Conservation (phyloP, 1,284 basidiomycete species). For the Calocybe gambosa region DNA sequence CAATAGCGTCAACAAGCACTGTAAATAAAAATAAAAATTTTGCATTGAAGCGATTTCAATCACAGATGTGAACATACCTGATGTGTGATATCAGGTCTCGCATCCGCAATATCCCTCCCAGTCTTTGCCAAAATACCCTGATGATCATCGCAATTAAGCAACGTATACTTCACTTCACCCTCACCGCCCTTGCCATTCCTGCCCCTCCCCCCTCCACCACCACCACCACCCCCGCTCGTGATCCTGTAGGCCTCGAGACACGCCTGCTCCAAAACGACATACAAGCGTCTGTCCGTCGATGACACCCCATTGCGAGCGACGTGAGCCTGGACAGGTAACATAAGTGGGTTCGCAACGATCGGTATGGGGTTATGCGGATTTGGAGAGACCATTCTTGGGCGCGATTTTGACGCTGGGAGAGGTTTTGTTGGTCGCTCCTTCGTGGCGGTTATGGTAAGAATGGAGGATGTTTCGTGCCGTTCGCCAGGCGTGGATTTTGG, state of each 20-base stretch:
- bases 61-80: constrained; percentile 50
- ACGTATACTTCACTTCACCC: constrained; percentile 90
- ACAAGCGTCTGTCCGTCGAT: constrained; percentile 68
- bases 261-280: constrained; percentile 89
- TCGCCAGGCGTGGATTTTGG: constrained; percentile 40
- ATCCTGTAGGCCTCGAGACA: constrained; percentile 95
- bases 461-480: constrained; percentile 21
- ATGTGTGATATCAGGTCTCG: constrained; percentile 97
- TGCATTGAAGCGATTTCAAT: not conserved
- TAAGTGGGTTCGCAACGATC: constrained; percentile 60
- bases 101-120: constrained; percentile 96
- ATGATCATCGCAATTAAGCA: constrained; percentile 98
- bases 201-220: constrained; percentile 37
- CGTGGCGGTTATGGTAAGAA: constrained; percentile 31
- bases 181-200: constrained; percentile 38
- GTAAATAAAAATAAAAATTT: constrained; percentile 7
- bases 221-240: constrained; percentile 36
- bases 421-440: constrained; percentile 39
- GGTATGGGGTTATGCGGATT: constrained; percentile 33
- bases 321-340: constrained; percentile 77
- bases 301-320: constrained; percentile 60
- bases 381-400: constrained; percentile 31
- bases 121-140: constrained; percentile 98
- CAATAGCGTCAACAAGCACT: constrained; percentile 94
- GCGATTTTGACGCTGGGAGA: constrained; percentile 43